Evolutionary conservation across 208 protist species (phyloP).

Genomic region (Naegleria gruberi): DNA sequence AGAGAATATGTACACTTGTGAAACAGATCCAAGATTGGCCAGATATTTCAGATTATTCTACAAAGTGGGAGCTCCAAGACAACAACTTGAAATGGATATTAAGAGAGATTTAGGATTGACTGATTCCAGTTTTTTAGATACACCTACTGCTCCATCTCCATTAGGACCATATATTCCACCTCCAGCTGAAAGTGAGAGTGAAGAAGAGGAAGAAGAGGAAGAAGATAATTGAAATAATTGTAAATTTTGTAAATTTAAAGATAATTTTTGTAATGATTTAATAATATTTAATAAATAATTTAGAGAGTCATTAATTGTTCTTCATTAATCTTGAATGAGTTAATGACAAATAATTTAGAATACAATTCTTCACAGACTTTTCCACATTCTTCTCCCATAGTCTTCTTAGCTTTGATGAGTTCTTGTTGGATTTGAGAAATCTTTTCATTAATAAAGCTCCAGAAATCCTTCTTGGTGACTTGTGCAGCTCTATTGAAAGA

Average conservation of each 20-base stretch:
- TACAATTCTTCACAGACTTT: background rate
- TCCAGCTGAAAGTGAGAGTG: too few relatives aligned
- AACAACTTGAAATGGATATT: background rate
- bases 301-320: background rate
- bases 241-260: too few relatives aligned
- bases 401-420: background rate
- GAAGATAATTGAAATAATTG: background rate
- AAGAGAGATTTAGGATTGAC: background rate
- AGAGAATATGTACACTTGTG: background rate
- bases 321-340: background rate
- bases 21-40: slow-evolving; percentile 2
- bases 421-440: background rate
- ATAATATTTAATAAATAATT: too few relatives aligned
- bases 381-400: background rate
- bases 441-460: background rate
- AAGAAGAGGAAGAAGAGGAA: background rate
- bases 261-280: too few relatives aligned
- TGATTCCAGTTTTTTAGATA: background rate
- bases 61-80: slow-evolving; percentile 18
- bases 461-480: background rate
- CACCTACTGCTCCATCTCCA: slow-evolving; percentile 23
- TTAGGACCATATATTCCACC: background rate
- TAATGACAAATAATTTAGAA: background rate
- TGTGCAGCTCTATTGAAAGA: background rate
- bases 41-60: slow-evolving; percentile 20